These are phyloP conservation scores for Pouteria campechiana DNA, from an alignment of 179 eudicot genomes.

Conservation along the genomic window DNA sequence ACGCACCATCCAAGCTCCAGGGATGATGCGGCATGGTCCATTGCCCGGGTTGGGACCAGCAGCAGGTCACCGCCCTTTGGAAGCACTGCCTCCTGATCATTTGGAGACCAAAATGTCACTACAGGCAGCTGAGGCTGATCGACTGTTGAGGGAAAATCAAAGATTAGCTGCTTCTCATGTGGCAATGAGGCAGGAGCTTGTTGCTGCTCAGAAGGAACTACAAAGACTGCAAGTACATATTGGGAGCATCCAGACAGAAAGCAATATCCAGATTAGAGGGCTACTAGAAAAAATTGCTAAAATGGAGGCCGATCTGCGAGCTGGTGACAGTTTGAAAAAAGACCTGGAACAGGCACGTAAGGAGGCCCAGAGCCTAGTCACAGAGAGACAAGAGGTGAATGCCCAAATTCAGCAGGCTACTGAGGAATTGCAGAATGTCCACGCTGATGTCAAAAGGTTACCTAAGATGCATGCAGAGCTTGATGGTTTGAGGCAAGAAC, in stretches of 20 bases:
- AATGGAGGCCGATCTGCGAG: constrained; percentile 47
- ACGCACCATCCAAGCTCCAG: constrained; percentile 30
- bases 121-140: constrained; percentile 46
- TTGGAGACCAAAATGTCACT: constrained; percentile 28
- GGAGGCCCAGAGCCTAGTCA: constrained; percentile 58
- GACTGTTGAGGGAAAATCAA: constrained; percentile 46
- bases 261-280: constrained; percentile 59
- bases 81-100: constrained; percentile 22
- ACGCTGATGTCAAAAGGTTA: constrained; percentile 31
- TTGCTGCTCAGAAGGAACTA: constrained; percentile 41
- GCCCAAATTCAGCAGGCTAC: constrained; percentile 35
- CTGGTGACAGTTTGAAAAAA: constrained; percentile 43
- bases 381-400: constrained; percentile 46
- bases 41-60: constrained; percentile 29
- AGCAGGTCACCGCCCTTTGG: constrained; percentile 16
- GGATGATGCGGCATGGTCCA: constrained; percentile 51
- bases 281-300: constrained; percentile 65
- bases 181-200: constrained; percentile 56
- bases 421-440: constrained; percentile 47
- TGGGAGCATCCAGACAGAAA: constrained; percentile 57
- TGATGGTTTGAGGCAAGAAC: constrained; percentile 56
- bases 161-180: constrained; percentile 46
- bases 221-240: constrained; percentile 48
- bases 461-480: constrained; percentile 66
- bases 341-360: constrained; percentile 46